Base-by-base conservation (phyloP, 176 grass and related monocot species). In the Leersia perrieri region DNA sequence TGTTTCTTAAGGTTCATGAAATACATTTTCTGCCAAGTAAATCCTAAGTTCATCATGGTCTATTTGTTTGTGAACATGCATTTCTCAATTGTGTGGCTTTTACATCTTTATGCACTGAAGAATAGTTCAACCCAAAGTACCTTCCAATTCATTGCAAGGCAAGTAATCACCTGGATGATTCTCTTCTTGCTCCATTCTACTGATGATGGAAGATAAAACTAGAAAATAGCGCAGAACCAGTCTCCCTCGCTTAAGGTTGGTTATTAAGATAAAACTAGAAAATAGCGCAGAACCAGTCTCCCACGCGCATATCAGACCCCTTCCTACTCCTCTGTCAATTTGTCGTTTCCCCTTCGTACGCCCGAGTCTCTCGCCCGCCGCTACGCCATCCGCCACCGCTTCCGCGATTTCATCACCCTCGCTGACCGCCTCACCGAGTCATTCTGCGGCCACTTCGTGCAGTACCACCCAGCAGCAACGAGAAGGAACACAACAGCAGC, bases 181-280 rank as follows among this genome's bases (percentile, higher is more conserved):
- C 64, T 73, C 60, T 72, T 73, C 72, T 60, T 86, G 88, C 30
- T 80, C 88, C 82, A 89, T 89, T 73, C 36, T 45, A 62, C 65
- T 12, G 28, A 81, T 65, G 20, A 28, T 62, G 16, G n/a, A 63
- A 41, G 8, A 22, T 60, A 66, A 36, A 34, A 66, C 15, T 33
- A 72, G 29, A 66, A 66, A 83, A 49, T 78, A 77, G 38, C 83
- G 77, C 12, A 31, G 10, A 75, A 18, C 25, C 69, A 70, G n/a
- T n/a, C n/a, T n/a, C n/a, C n/a, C n/a, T n/a, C n/a, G n/a, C n/a
- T n/a, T n/a, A n/a, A n/a, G n/a, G n/a, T n/a, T n/a, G n/a, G n/a
- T n/a, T n/a, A n/a, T n/a, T n/a, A 84, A 18, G 11, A 40, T 11
- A 15, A 49, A 30, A 18, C n/a, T n/a, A 12, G 23, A 3, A 16